Conservation (phyloP, 1,139 yeast genomes). For the Magnusiomyces tetraspermus region DNA sequence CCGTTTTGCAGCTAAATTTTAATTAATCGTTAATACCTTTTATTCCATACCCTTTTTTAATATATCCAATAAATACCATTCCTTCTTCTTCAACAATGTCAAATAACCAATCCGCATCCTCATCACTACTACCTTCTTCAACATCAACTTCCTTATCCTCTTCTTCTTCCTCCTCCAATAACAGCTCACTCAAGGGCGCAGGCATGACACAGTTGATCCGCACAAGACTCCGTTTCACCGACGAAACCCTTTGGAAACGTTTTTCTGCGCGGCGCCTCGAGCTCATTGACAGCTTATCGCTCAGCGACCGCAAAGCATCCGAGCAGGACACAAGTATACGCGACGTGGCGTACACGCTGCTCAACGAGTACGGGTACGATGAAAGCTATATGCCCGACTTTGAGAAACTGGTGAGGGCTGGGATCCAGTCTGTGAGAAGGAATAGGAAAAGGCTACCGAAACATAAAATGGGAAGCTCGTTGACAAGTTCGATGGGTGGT, state of each 20-base stretch:
- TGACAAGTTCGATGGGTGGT: too few species aligned
- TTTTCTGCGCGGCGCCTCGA: slow-evolving; percentile 84
- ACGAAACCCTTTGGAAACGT: slow-evolving; percentile 78
- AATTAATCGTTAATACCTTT: too few species aligned
- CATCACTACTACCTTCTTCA: not conserved
- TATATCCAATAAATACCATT: too few species aligned
- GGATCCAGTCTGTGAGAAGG: slow-evolving; percentile 70
- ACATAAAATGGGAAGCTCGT: too few species aligned
- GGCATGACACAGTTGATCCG: slow-evolving; percentile 81
- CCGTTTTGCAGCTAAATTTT: too few species aligned
- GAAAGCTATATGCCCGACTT: slow-evolving; percentile 55
- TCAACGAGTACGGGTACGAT: slow-evolving; percentile 68
- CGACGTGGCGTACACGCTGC: slow-evolving; percentile 63
- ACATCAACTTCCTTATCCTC: not conserved
- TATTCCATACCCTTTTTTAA: too few species aligned
- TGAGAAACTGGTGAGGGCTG: slow-evolving; percentile 84
- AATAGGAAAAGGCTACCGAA: slow-evolving; percentile 49
- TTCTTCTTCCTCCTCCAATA: not conserved
- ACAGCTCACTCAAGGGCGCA: slow-evolving; percentile 8
- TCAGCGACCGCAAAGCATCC: slow-evolving; percentile 74
- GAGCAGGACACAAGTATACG: slow-evolving; percentile 81
- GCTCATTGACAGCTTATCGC: slow-evolving; percentile 68
- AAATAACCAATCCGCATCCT: too few species aligned
- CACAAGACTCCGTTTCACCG: slow-evolving; percentile 59
- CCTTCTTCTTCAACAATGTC: too few species aligned